These are phyloP conservation scores for Candida loeiensis DNA, from an alignment of 805 yeast genomes.

Conservation along the genomic window DNA sequence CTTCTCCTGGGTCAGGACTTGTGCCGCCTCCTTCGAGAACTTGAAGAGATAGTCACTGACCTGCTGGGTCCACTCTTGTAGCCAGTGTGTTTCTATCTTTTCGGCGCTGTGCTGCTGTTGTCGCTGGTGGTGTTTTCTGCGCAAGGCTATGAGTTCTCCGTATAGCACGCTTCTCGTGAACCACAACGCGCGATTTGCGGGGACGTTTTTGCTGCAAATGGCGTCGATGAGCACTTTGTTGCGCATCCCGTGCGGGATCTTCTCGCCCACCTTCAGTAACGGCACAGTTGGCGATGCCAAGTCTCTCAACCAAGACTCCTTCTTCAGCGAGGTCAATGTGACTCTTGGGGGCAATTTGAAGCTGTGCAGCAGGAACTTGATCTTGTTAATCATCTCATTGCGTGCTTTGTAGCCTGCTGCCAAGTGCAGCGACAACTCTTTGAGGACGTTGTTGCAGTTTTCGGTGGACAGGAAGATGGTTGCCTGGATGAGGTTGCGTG, in stretches of 20 bases:
- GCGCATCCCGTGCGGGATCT: slow-evolving; percentile 87
- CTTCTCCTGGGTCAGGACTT: slow-evolving; percentile 24
- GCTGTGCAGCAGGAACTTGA: slow-evolving; percentile 28
- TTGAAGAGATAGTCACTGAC: slow-evolving; percentile 58
- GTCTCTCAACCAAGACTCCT: slow-evolving; percentile 82
- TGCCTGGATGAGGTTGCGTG: slow-evolving; percentile 55
- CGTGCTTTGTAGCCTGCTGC: slow-evolving; percentile 35
- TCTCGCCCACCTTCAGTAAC: slow-evolving; percentile 62
- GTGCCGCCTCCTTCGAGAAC: slow-evolving; percentile 40
- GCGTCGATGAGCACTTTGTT: slow-evolving; percentile 72
- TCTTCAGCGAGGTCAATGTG: slow-evolving; percentile 80
- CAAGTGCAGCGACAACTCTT: slow-evolving; percentile 37
- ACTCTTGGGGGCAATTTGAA: slow-evolving; percentile 86
- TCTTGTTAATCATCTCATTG: slow-evolving; percentile 39
- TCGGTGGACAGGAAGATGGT: slow-evolving; percentile 36
- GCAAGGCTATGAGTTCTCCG: slow-evolving; percentile 40
- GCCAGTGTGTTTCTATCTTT: slow-evolving; percentile 56
- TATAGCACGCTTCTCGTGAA: slow-evolving; percentile 82
- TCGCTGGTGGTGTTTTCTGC: slow-evolving; percentile 28
- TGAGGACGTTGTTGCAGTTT: slow-evolving; percentile 32
- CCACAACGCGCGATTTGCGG: slow-evolving; percentile 86
- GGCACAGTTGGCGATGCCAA: slow-evolving; percentile 68
- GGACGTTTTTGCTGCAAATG: slow-evolving; percentile 62
- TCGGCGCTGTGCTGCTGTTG: slow-evolving; percentile 16
- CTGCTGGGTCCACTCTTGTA: slow-evolving; percentile 88